Evolutionary conservation across 2,329 filamentous ascomycete genomes (phyloP).

Genomic region (Cordyceps javanica): DNA sequence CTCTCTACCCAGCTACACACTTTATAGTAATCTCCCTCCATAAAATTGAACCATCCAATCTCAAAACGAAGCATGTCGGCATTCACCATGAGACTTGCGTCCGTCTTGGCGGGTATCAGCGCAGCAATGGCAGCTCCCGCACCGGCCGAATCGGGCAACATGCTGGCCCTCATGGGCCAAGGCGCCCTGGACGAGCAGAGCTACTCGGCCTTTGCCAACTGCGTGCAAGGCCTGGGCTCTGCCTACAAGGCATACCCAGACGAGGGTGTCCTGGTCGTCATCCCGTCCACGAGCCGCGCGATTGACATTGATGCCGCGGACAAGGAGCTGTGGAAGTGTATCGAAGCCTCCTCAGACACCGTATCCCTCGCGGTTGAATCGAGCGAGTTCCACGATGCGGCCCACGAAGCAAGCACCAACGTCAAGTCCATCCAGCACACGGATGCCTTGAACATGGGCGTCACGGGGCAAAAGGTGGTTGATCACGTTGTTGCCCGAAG

Average conservation of each 20-base stretch:
- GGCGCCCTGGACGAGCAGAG: neutral
- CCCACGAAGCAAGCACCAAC: neutral
- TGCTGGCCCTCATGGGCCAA: neutral
- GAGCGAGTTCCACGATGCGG: neutral
- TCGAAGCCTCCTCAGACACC: neutral
- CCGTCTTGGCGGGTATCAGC: neutral
- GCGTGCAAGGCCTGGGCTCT: neutral
- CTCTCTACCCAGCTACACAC: neutral
- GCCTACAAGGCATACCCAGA: slow-evolving; percentile 4
- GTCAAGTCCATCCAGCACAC: neutral
- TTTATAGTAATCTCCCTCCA: no score
- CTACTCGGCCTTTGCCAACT: neutral
- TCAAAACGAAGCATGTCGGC: neutral
- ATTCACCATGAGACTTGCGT: neutral
- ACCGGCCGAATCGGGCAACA: neutral
- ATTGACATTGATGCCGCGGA: neutral
- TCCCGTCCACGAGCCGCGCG: neutral
- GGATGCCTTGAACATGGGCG: neutral
- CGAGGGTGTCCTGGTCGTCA: neutral
- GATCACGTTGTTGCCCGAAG: neutral
- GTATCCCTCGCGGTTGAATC: slow-evolving; percentile 4
- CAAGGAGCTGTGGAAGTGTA: slow-evolving; percentile 1
- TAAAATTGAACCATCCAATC: neutral
- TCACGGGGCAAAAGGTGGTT: slow-evolving; percentile 1
- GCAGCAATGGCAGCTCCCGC: neutral